Evolutionary conservation across 345 rosid species (phyloP).

Genomic region (Geranium brycei): DNA sequence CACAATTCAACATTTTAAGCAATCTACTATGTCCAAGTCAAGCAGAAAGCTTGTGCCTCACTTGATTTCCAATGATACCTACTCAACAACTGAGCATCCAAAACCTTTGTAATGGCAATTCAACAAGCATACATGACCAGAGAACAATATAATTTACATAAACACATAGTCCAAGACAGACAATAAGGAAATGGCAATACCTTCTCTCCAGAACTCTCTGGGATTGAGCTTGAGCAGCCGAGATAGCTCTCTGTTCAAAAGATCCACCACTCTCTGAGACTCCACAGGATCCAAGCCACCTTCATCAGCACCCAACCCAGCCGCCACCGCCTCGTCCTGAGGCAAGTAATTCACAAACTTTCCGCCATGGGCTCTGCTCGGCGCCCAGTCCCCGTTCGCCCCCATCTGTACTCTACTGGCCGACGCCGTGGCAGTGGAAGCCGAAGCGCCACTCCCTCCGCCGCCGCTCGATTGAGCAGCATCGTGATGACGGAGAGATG

Average conservation of each 20-base stretch:
- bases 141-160: neutral
- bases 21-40: neutral
- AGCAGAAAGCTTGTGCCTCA: no score
- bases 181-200: slow-evolving; percentile 11
- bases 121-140: neutral
- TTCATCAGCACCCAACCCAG: slow-evolving; percentile 57
- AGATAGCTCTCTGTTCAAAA: slow-evolving; percentile 67
- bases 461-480: slow-evolving; percentile 14
- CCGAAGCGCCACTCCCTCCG: slow-evolving; percentile 5
- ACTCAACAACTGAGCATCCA: no score
- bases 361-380: slow-evolving; percentile 28
- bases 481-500: slow-evolving; percentile 43
- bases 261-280: slow-evolving; percentile 92
- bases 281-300: slow-evolving; percentile 88
- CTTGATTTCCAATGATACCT: no score
- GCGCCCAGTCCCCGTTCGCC: slow-evolving; percentile 31
- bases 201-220: slow-evolving; percentile 81
- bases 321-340: slow-evolving; percentile 90
- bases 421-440: slow-evolving; percentile 9
- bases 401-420: slow-evolving; percentile 30
- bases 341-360: slow-evolving; percentile 76
- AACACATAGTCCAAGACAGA: no score
- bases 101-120: neutral
- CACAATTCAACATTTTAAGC: neutral
- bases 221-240: slow-evolving; percentile 69